phyloP scores from a whole-genome alignment of 805 yeast species.

The Tetrapisispora iriomotensis region DNA sequence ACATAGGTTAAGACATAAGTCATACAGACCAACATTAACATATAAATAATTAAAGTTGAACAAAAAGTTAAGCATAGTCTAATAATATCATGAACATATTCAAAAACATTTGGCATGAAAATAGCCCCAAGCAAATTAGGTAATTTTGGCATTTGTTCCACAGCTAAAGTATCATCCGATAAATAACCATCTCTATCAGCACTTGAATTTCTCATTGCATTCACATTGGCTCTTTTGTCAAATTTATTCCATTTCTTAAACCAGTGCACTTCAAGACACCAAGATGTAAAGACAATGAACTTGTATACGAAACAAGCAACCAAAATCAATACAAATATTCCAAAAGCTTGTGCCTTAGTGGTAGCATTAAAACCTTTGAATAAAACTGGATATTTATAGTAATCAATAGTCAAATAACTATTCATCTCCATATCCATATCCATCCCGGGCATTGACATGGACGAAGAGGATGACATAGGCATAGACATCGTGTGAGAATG shows the following conservation, averaged over 20 bases:
- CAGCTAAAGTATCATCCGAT: conserved; percentile 11
- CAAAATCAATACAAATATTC: conserved; percentile 56
- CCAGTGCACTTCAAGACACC: conserved; percentile 60
- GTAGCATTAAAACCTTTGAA: conserved; percentile 46
- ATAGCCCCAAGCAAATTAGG: conserved; percentile 24
- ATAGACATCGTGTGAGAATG: conserved; percentile 2
- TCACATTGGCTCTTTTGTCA: conserved; percentile 6
- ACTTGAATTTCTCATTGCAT: neutral
- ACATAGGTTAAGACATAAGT: conserved; percentile 55
- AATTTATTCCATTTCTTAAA: conserved; percentile 35
- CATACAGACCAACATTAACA: conserved; percentile 75
- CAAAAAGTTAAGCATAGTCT: conserved; percentile 47
- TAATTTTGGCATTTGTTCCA: conserved; percentile 18
- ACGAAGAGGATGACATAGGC: neutral
- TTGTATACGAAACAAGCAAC: conserved; percentile 49
- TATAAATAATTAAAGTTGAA: conserved; percentile 59
- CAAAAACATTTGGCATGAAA: conserved; percentile 22
- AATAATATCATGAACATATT: conserved; percentile 37
- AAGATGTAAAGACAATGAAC: conserved; percentile 47
- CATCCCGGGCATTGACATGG: conserved; percentile 9
- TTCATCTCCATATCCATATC: conserved; percentile 37
- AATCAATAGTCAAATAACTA: conserved; percentile 44
- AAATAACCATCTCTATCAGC: conserved; percentile 26
- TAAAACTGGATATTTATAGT: conserved; percentile 49
- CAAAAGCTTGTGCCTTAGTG: conserved; percentile 55